Evolutionary conservation across 306 rosid genomes (phyloP).

Genomic region (Medicago lupulina): DNA sequence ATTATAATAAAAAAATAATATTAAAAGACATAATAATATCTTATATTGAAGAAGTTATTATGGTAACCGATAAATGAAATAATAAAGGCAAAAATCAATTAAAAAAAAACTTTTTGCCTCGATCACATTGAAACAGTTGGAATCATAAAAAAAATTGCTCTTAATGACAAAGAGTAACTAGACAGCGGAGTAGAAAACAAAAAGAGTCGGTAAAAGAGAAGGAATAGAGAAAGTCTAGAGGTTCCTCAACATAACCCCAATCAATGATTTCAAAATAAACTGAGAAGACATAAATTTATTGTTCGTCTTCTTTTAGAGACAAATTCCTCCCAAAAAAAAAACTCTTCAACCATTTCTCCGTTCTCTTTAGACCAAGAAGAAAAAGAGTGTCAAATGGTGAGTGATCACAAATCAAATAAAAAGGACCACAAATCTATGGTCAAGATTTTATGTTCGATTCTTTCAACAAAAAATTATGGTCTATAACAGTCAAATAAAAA

Average conservation of each 20-base stretch:
- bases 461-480: neutral
- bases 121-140: conserved; percentile 81
- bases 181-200: neutral
- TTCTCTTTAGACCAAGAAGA: neutral
- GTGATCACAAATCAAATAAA: conserved; percentile 4
- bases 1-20: neutral
- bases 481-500: conserved; percentile 1
- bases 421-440: conserved; percentile 63
- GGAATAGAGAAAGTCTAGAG: conserved; percentile 52
- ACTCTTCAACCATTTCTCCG: conserved; percentile 30
- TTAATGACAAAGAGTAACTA: conserved; percentile 51
- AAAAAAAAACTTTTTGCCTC: conserved; percentile 47
- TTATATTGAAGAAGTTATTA: too few relatives aligned
- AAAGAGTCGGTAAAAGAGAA: neutral
- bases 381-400: neutral
- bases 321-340: neutral
- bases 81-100: neutral
- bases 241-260: conserved; percentile 66
- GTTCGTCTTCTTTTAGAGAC: conserved; percentile 25
- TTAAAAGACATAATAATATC: too few relatives aligned
- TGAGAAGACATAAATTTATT: conserved; percentile 86
- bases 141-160: conserved; percentile 48
- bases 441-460: conserved; percentile 35
- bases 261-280: conserved; percentile 56
- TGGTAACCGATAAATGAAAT: neutral